Evolutionary conservation across 2,329 filamentous ascomycete genomes (phyloP).

Genomic region (Colletotrichum destructivum): DNA sequence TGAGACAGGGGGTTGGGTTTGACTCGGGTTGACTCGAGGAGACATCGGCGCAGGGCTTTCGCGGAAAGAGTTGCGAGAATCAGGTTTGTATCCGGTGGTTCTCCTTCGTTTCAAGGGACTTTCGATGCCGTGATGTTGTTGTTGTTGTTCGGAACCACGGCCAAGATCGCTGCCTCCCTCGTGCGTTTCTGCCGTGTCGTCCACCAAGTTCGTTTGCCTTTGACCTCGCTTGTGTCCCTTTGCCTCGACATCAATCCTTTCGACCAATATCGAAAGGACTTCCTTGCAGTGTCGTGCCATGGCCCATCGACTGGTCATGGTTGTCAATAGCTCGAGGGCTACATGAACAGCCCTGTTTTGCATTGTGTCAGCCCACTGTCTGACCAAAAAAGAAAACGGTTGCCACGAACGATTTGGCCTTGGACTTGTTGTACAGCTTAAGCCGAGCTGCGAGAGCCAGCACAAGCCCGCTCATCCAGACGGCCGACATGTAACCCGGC

Average conservation of each 20-base stretch:
- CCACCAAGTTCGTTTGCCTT: not conserved
- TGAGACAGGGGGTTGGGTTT: not conserved
- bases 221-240: constrained; percentile 14
- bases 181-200: not conserved
- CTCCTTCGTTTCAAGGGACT: not conserved
- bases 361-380: not conserved
- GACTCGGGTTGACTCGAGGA: not conserved
- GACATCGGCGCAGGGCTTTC: not conserved
- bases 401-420: constrained; percentile 14
- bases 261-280: constrained; percentile 27
- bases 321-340: constrained; percentile 10
- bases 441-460: constrained; percentile 50
- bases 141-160: not conserved
- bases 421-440: constrained; percentile 4
- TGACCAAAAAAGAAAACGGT: not conserved
- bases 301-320: constrained; percentile 26
- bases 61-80: not conserved
- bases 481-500: constrained; percentile 53
- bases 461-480: constrained; percentile 56
- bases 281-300: constrained; percentile 38
- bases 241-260: not conserved
- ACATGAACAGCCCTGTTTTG: constrained; percentile 15
- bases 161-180: not conserved
- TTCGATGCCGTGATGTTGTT: not conserved
- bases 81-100: not conserved